These are phyloP conservation scores for Lachancea dasiensis DNA, from an alignment of 805 yeast genomes.

Conservation along the genomic window DNA sequence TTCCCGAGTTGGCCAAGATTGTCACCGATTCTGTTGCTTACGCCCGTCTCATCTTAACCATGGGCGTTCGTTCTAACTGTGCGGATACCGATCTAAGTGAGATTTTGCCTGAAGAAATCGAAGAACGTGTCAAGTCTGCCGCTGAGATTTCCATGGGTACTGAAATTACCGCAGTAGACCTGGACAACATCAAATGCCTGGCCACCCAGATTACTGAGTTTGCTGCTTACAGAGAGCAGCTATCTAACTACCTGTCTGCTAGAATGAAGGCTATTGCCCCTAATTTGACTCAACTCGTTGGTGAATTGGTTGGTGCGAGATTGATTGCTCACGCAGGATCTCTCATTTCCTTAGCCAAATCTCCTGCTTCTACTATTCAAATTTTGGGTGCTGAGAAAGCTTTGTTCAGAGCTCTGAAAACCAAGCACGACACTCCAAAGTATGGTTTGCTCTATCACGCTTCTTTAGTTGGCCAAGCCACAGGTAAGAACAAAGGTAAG, in stretches of 20 bases:
- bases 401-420: constrained; percentile 94
- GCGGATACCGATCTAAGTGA: constrained; percentile 84
- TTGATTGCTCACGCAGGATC: constrained; percentile 97
- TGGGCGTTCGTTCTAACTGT: constrained; percentile 93
- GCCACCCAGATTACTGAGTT: constrained; percentile 97
- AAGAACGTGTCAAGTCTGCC: constrained; percentile 87
- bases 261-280: constrained; percentile 99
- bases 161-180: constrained; percentile 88
- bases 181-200: constrained; percentile 78
- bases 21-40: constrained; percentile 93
- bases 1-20: constrained; percentile 98
- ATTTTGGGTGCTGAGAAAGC: constrained; percentile 99
- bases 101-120: constrained; percentile 87
- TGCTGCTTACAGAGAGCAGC: constrained; percentile 93
- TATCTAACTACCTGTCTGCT: constrained; percentile 81
- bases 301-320: constrained; percentile 98
- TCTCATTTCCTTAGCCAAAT: constrained; percentile 87
- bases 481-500: constrained; percentile 97
- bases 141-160: constrained; percentile 99
- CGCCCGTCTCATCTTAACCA: constrained; percentile 86
- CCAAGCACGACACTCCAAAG: constrained; percentile 98
- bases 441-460: constrained; percentile 97
- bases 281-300: constrained; percentile 89
- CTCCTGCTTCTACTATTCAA: constrained; percentile 98
- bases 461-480: constrained; percentile 94